Evolutionary conservation across 257 asterid genomes (phyloP).

Genomic region (Plantago major): DNA sequence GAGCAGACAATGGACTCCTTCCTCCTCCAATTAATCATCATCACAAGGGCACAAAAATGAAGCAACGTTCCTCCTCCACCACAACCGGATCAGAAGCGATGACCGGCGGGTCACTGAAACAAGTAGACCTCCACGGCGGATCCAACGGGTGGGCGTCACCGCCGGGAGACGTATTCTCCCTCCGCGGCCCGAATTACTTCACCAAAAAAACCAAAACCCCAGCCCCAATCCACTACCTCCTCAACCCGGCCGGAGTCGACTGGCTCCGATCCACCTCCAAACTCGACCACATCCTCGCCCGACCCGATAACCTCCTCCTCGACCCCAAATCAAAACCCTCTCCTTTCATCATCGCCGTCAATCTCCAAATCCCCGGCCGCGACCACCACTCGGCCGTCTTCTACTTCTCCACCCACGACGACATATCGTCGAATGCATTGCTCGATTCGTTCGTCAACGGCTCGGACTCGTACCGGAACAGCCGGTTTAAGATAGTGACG

Average conservation of each 20-base stretch:
- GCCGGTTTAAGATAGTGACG: constrained; percentile 82
- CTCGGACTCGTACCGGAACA: constrained; percentile 57
- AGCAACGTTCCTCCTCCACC: too few relatives aligned
- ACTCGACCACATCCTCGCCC: constrained; percentile 78
- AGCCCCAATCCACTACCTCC: constrained; percentile 52
- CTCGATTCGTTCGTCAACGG: constrained; percentile 71
- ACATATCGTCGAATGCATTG: constrained; percentile 32
- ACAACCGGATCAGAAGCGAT: too few relatives aligned
- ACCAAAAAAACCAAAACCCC: constrained; percentile 52
- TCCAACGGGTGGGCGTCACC: constrained; percentile 80
- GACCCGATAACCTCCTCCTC: constrained; percentile 74
- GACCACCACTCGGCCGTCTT: constrained; percentile 89
- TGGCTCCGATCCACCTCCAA: constrained; percentile 86
- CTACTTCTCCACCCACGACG: constrained; percentile 63
- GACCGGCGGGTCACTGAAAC: too few relatives aligned
- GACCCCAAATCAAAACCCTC: constrained; percentile 34
- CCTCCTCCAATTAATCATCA: too few relatives aligned
- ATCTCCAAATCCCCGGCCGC: constrained; percentile 83
- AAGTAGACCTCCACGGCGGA: constrained; percentile 39
- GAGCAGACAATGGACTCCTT: too few relatives aligned
- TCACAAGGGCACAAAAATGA: too few relatives aligned
- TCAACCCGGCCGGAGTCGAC: constrained; percentile 87
- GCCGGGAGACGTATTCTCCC: constrained; percentile 63
- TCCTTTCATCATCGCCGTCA: constrained; percentile 62
- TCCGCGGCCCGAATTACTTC: constrained; percentile 73